Conservation (phyloP, 768 basidiomycete species). For the Trametes maxima region DNA sequence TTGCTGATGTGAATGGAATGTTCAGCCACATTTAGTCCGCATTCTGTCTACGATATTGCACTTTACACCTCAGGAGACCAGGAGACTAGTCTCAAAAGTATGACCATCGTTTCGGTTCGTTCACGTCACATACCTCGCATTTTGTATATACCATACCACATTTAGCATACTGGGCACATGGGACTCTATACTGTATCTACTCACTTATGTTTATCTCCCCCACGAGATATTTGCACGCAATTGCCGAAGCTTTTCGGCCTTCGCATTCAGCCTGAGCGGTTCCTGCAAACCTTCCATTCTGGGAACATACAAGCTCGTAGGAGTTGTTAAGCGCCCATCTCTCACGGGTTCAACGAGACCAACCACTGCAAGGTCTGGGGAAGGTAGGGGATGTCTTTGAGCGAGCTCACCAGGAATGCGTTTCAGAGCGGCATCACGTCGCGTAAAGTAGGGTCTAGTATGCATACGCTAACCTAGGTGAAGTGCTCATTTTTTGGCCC, state of each 20-base stretch:
- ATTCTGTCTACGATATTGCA: constrained; percentile 91
- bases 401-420: constrained; percentile 70
- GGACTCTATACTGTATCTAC: constrained; percentile 5
- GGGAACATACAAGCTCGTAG: background rate
- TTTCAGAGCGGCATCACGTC: constrained; percentile 72
- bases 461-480: background rate
- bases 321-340: constrained; percentile 1
- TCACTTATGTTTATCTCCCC: background rate
- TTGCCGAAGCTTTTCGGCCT: too few species aligned
- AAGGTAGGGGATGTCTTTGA: constrained; percentile 56
- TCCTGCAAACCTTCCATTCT: background rate
- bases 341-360: background rate
- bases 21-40: constrained; percentile 83
- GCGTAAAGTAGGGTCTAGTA: constrained; percentile 50
- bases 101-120: constrained; percentile 28
- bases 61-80: constrained; percentile 94
- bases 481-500: background rate
- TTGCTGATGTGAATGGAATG: constrained; percentile 6
- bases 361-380: background rate
- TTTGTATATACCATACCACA: background rate
- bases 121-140: background rate
- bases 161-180: constrained; percentile 1
- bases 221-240: too few species aligned
- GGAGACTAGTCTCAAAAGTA: constrained; percentile 87
- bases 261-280: background rate